Conservation (phyloP, 495 filamentous ascomycete genomes). For the Xylaria cubensis region DNA sequence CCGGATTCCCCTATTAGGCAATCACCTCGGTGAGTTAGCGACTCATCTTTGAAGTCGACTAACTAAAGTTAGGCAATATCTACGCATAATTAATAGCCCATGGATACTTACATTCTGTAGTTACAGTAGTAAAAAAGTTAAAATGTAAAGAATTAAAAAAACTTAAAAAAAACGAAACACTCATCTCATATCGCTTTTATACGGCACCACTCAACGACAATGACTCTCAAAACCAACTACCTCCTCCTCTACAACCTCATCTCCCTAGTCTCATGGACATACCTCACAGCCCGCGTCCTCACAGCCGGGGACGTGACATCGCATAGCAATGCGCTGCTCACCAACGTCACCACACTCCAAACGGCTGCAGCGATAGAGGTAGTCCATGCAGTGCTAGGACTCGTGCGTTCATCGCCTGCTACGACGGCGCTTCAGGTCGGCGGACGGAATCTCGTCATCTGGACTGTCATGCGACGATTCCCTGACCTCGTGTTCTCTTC, state of each 20-base stretch:
- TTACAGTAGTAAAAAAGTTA: neutral
- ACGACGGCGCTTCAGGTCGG: constrained; percentile 26
- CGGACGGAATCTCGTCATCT: constrained; percentile 25
- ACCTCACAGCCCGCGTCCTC: constrained; percentile 11
- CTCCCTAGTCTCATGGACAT: constrained; percentile 22
- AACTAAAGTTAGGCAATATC: neutral
- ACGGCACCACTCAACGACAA: neutral
- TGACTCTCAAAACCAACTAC: constrained; percentile 15
- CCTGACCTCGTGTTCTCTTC: neutral
- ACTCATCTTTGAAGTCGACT: neutral
- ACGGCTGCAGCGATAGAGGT: constrained; percentile 18
- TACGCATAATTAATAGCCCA: neutral
- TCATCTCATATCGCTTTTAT: neutral
- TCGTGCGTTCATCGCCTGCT: constrained; percentile 14
- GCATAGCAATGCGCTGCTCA: neutral
- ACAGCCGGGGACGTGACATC: neutral
- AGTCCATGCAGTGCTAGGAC: neutral
- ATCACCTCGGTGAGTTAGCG: neutral
- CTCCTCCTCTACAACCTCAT: constrained; percentile 23
- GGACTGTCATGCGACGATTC: constrained; percentile 24
- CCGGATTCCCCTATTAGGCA: constrained; percentile 8
- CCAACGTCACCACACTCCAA: neutral
- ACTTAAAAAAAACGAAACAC: neutral
- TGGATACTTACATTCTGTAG: neutral
- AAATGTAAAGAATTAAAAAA: neutral